Percentiles rank a stretch among this genome's conserved stretches.
phyloP scores from a whole-genome alignment of 345 rosid genomes.

The Lumnitzera littorea region DNA sequence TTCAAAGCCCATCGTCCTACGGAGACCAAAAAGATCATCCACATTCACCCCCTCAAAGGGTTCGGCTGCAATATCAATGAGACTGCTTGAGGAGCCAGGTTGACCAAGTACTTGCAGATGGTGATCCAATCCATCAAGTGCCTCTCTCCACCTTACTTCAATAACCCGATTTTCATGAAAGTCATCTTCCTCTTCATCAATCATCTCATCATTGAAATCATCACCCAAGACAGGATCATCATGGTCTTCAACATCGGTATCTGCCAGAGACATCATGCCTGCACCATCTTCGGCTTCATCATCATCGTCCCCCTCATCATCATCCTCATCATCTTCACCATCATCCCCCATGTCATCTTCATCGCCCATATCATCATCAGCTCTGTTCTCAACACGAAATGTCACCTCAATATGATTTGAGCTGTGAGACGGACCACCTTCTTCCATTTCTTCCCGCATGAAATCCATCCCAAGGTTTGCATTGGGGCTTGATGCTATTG shows the following conservation, averaged over 20 bases:
- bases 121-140: constrained; percentile 92
- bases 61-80: constrained; percentile 86
- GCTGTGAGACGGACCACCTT: constrained; percentile 45
- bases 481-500: constrained; percentile 40
- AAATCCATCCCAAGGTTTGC: constrained; percentile 73
- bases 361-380: constrained; percentile 79
- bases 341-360: constrained; percentile 97
- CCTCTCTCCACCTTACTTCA: constrained; percentile 96
- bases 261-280: constrained; percentile 88
- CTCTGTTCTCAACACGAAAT: constrained; percentile 71
- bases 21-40: constrained; percentile 88
- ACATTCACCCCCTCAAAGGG: constrained; percentile 95
- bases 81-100: constrained; percentile 62
- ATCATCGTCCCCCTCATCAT: constrained; percentile 87
- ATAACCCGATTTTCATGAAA: constrained; percentile 83
- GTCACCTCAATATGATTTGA: constrained; percentile 77
- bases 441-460: constrained; percentile 77
- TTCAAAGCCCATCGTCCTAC: constrained; percentile 83
- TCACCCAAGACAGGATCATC: constrained; percentile 89
- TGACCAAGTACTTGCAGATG: constrained; percentile 87
- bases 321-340: constrained; percentile 82
- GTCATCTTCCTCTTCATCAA: constrained; percentile 95
- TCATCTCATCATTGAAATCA: constrained; percentile 89
- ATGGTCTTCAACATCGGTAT: constrained; percentile 91
- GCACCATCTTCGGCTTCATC: constrained; percentile 97